Evolutionary conservation across 441 rosid species (phyloP).

Genomic region (Jatropha multifida): DNA sequence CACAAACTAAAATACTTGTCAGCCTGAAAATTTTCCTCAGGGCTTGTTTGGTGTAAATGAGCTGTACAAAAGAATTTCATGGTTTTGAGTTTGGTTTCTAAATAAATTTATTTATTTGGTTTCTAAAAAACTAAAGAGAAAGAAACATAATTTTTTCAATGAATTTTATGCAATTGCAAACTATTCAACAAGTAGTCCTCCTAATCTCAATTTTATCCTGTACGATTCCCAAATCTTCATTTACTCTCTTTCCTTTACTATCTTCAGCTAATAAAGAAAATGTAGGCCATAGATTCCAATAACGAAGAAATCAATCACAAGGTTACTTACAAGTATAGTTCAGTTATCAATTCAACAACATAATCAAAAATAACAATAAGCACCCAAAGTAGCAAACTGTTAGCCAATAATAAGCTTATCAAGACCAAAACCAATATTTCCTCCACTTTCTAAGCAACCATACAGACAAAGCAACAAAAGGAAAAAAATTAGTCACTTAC

Average conservation of each 20-base stretch:
- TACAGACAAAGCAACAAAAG: background rate
- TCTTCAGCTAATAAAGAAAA: background rate
- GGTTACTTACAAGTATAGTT: background rate
- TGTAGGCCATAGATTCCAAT: background rate
- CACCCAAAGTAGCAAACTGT: background rate
- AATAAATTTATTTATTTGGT: background rate
- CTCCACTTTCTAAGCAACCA: background rate
- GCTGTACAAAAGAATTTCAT: no score
- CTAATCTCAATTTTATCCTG: background rate
- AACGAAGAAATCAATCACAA: background rate
- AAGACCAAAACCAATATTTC: background rate
- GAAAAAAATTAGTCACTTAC: conserved; percentile 29
- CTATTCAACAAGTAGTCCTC: background rate
- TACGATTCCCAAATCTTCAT: background rate
- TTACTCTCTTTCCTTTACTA: background rate
- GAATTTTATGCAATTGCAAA: background rate
- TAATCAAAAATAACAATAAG: background rate
- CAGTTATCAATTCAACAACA: background rate
- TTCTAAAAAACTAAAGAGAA: background rate
- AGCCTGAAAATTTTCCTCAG: no score
- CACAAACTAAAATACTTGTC: background rate
- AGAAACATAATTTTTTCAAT: background rate
- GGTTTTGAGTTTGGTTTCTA: no score
- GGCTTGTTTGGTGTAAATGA: no score
- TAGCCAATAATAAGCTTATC: background rate